These are phyloP conservation scores for Tuber indicum DNA, from an alignment of 495 filamentous ascomycete genomes.

Conservation along the genomic window DNA sequence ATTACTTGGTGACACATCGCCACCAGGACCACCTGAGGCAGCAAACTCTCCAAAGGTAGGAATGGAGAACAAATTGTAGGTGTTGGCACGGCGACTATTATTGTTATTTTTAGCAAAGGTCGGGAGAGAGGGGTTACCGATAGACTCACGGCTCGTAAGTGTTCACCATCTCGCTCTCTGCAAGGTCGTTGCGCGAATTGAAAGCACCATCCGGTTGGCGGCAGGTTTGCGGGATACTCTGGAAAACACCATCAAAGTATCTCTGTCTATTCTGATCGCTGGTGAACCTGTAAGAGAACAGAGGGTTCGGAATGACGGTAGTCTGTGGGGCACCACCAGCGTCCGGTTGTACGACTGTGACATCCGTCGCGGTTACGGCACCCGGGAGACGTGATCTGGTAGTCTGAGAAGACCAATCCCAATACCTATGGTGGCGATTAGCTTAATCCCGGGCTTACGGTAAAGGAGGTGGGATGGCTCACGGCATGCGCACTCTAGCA, in stretches of 20 bases:
- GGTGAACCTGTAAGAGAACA: conserved; percentile 57
- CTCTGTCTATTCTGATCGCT: conserved; percentile 14
- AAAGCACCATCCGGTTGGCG: conserved; percentile 29
- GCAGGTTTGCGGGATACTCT: conserved; percentile 15
- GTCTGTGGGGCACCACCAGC: conserved; percentile 1
- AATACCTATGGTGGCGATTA: conserved; percentile 21
- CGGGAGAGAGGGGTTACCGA: background rate
- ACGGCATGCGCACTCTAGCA: conserved; percentile 35
- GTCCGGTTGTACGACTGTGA: conserved; percentile 20
- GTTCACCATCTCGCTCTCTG: conserved; percentile 24
- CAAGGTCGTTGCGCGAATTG: conserved; percentile 21
- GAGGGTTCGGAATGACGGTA: conserved; percentile 56
- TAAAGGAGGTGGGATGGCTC: conserved; percentile 8
- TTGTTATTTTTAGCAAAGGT: background rate
- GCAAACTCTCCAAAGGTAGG: conserved; percentile 33
- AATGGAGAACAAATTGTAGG: conserved; percentile 37
- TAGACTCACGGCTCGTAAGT: conserved; percentile 29
- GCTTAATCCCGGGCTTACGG: conserved; percentile 9
- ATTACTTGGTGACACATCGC: conserved; percentile 14
- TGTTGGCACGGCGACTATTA: conserved; percentile 30
- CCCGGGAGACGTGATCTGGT: conserved; percentile 24
- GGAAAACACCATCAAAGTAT: conserved; percentile 21
- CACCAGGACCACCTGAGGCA: conserved; percentile 15
- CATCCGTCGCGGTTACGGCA: background rate
- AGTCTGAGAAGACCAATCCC: conserved; percentile 33